Percentiles rank a stretch among this genome's conserved stretches.
phyloP scores from a whole-genome alignment of 164 flowering plant species.

The Santalum album region DNA sequence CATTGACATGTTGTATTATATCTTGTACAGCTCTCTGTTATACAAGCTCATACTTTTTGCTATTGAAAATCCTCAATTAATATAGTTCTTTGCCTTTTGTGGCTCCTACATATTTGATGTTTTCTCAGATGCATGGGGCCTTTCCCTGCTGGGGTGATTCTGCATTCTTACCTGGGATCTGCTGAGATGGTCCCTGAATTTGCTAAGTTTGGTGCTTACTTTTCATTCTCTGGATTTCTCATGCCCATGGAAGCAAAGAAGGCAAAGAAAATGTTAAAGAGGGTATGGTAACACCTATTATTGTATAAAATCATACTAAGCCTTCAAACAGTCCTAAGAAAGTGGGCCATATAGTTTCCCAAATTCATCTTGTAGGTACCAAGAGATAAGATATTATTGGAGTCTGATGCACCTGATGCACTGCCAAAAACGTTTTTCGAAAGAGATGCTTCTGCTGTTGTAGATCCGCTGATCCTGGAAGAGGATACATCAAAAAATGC shows the following conservation, averaged over 20 bases:
- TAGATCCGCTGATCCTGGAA: conserved; percentile 21
- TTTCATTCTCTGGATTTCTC: conserved; percentile 87
- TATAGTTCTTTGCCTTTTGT: not conserved
- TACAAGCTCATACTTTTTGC: too few relatives aligned
- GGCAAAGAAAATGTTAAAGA: conserved; percentile 76
- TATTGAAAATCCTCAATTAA: not conserved
- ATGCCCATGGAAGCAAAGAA: conserved; percentile 68
- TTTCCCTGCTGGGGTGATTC: conserved; percentile 78
- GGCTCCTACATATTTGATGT: not conserved
- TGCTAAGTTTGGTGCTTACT: conserved; percentile 86
- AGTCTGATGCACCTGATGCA: conserved; percentile 97
- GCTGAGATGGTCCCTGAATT: conserved; percentile 92
- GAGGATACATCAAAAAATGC: conserved; percentile 13
- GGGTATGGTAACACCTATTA: conserved; percentile 26
- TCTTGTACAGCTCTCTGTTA: too few relatives aligned
- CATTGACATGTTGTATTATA: too few relatives aligned
- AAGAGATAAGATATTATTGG: conserved; percentile 60
- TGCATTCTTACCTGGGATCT: conserved; percentile 93
- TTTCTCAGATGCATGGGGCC: conserved; percentile 55
- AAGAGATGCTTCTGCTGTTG: conserved; percentile 31
- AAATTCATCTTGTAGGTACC: conserved; percentile 44
- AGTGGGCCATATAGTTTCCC: not conserved
- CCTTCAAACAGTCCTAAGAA: not conserved
- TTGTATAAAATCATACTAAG: not conserved
- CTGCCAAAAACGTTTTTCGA: conserved; percentile 47